These are phyloP conservation scores for Candida sojae DNA, from an alignment of 1,139 yeast genomes.

Conservation along the genomic window DNA sequence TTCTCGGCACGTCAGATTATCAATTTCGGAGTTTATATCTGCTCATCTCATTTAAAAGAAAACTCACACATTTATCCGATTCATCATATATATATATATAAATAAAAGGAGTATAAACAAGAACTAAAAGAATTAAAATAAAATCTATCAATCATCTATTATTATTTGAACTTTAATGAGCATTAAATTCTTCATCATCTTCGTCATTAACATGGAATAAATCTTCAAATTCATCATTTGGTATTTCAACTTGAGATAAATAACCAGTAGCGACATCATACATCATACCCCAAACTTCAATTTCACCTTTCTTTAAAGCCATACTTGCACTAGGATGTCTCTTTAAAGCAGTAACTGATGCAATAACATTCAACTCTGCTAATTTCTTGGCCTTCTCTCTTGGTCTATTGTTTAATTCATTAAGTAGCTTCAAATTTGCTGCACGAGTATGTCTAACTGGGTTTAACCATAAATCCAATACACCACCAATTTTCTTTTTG, in stretches of 20 bases:
- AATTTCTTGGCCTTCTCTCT: conserved; percentile 61
- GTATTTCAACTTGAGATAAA: conserved; percentile 54
- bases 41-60: too few relatives aligned
- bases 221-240: conserved; percentile 53
- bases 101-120: neutral
- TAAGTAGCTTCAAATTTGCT: conserved; percentile 50
- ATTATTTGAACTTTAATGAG: conserved; percentile 15
- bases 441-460: conserved; percentile 74
- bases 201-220: conserved; percentile 49
- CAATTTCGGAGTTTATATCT: too few relatives aligned
- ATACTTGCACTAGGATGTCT: conserved; percentile 75
- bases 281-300: conserved; percentile 85
- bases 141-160: neutral
- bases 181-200: conserved; percentile 26
- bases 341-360: conserved; percentile 56
- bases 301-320: conserved; percentile 70
- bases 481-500: conserved; percentile 69
- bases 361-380: conserved; percentile 77
- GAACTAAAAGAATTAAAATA: neutral
- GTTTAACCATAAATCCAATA: conserved; percentile 75
- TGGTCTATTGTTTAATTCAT: conserved; percentile 46
- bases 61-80: too few relatives aligned
- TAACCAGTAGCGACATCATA: conserved; percentile 85
- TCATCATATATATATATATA: too few relatives aligned
- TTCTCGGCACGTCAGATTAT: too few relatives aligned